phyloP scores from a whole-genome alignment of 345 rosid species.

The Populus alba region DNA sequence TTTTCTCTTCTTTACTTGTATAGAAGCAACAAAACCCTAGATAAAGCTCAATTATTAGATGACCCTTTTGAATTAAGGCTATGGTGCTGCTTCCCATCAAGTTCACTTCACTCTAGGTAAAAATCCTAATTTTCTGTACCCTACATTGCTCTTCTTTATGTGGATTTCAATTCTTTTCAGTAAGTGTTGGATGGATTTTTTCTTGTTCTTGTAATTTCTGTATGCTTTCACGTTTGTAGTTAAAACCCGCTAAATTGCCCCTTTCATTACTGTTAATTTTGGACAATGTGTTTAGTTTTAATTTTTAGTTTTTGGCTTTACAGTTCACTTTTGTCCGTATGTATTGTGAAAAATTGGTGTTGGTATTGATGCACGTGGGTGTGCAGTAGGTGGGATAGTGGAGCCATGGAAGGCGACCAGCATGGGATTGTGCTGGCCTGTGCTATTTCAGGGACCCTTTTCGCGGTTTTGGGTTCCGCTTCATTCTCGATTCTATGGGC shows the following conservation, averaged over 20 bases:
- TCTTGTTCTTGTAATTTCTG: slow-evolving; percentile 2
- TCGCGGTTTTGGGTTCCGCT: slow-evolving; percentile 62
- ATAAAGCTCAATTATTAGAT: slow-evolving; percentile 31
- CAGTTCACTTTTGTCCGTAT: slow-evolving; percentile 2
- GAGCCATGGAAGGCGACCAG: slow-evolving; percentile 82
- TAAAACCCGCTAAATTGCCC: slow-evolving; percentile 5
- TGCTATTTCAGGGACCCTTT: slow-evolving; percentile 81
- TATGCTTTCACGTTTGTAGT: neutral
- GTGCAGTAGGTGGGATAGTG: slow-evolving; percentile 47
- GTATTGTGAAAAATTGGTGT: slow-evolving; percentile 1
- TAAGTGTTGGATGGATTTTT: neutral
- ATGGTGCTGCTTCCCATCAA: slow-evolving; percentile 52
- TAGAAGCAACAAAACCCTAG: slow-evolving; percentile 27
- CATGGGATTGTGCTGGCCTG: slow-evolving; percentile 64
- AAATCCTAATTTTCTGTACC: slow-evolving; percentile 4
- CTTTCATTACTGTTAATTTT: slow-evolving; percentile 17
- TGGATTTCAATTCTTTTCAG: neutral
- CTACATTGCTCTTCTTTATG: slow-evolving; percentile 19
- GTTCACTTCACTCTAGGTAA: slow-evolving; percentile 47
- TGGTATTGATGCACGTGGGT: slow-evolving; percentile 30
- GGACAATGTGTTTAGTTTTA: neutral
- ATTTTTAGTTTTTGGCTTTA: neutral
- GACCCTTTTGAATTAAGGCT: slow-evolving; percentile 41
- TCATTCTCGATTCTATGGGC: slow-evolving; percentile 88
- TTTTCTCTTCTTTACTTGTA: neutral